Evolutionary conservation across 257 asterid species (phyloP), one percentile per base, ranked within the genome.

Genomic region (Cinchona pubescens): DNA sequence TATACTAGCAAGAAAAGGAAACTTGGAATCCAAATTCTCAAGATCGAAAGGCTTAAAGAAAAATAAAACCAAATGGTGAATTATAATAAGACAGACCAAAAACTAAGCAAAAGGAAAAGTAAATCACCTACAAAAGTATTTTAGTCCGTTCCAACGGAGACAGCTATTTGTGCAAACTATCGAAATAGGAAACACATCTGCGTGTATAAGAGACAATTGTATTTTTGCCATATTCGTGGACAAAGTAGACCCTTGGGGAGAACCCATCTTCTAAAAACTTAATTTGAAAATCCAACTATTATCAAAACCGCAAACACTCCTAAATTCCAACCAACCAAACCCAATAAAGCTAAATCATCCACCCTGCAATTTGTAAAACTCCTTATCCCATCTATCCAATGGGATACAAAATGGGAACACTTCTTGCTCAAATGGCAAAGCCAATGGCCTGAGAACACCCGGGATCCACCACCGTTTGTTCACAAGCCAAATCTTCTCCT

Each of bases 111-210:
- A n/a, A n/a, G n/a, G n/a, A n/a, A n/a, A n/a, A n/a, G n/a, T n/a
- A n/a, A n/a, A n/a, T 3, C n/a, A 7, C n/a, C 99, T 94, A 98
- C 82, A n/a, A 94, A 77, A 94, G 99, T 82, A 94, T 94, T 71
- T 94, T 94, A 27, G 82, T 89, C 53, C 98, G 90, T 73, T 94
- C 99, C 78, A 94, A 82, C 0, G 99, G 99, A 73, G 82, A 94
- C 96, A 0, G 86, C 90, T 83, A 94, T 11, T 87, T 78, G 15
- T 98, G 99, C 79, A 94, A 84, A 49, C 70, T 59, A 79, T 92
- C 97, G 15, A 94, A 45, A 77, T 75, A 88, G 37, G 84, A 83
- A 70, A 83, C 83, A 61, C 86, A 90, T 73, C 78, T 70, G 73
- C 38, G 88, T n/a, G n/a, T n/a, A n/a, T 32, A 45, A 45, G 90